These are phyloP conservation scores for Nicotiana paniculata DNA, from an alignment of 257 asterid species.

Conservation along the genomic window DNA sequence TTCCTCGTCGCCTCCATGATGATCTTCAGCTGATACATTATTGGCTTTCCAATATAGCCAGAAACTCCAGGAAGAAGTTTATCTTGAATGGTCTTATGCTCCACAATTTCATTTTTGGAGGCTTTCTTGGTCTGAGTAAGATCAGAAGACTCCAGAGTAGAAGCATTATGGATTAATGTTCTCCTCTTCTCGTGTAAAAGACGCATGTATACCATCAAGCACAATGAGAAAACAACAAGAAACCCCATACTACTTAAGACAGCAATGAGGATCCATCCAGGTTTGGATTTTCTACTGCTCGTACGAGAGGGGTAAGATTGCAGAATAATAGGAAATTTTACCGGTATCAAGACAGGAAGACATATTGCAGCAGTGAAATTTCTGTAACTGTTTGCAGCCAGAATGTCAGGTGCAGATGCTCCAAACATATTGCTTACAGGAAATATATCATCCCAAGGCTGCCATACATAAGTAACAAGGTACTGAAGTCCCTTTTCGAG, in stretches of 20 bases:
- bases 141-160: conserved; percentile 29
- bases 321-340: conserved; percentile 25
- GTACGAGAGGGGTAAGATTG: conserved; percentile 31
- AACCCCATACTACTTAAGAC: conserved; percentile 22
- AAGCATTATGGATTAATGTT: conserved; percentile 17
- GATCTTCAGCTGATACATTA: conserved; percentile 41
- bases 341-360: conserved; percentile 58
- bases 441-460: conserved; percentile 42
- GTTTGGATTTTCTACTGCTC: conserved; percentile 24
- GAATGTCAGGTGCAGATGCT: conserved; percentile 34
- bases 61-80: conserved; percentile 77
- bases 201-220: conserved; percentile 18
- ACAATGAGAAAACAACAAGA: conserved; percentile 26
- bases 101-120: conserved; percentile 18
- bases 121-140: conserved; percentile 18
- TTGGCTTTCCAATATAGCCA: conserved; percentile 58
- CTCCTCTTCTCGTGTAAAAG: conserved; percentile 30
- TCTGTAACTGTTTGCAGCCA: conserved; percentile 40
- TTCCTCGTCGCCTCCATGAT: conserved; percentile 59
- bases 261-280: conserved; percentile 18
- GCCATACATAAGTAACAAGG: conserved; percentile 73
- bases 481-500: conserved; percentile 23
- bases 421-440: conserved; percentile 55
- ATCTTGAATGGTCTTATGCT: conserved; percentile 33
- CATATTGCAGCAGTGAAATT: conserved; percentile 52